A percentile compares a stretch with the other conserved stretches of the same genome.
Evolutionary conservation across 2,329 filamentous ascomycete genomes (phyloP).

Genomic region (Scedosporium minutisporum): DNA sequence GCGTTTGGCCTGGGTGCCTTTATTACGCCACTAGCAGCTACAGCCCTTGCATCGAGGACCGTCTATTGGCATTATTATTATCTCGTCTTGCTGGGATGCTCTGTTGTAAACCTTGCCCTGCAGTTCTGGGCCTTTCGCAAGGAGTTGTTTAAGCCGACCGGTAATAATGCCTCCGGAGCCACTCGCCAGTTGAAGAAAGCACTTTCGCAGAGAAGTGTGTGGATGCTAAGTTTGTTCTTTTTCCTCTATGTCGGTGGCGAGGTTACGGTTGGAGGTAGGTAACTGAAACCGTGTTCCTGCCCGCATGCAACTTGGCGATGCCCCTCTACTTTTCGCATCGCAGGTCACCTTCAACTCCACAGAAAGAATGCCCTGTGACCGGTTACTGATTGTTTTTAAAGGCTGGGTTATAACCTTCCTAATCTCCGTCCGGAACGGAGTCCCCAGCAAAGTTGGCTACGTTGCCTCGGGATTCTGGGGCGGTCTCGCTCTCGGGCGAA

Average conservation of each 20-base stretch:
- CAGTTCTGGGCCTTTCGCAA: slow-evolving; percentile 59
- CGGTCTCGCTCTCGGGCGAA: slow-evolving; percentile 68
- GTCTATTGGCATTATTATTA: slow-evolving; percentile 65
- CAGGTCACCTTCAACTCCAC: neutral
- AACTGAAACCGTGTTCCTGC: slow-evolving; percentile 21
- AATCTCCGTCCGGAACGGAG: slow-evolving; percentile 60
- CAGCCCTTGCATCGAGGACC: slow-evolving; percentile 51
- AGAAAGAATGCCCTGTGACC: neutral
- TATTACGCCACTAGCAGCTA: slow-evolving; percentile 64
- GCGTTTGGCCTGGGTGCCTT: slow-evolving; percentile 58
- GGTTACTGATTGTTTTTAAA: slow-evolving; percentile 38
- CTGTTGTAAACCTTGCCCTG: slow-evolving; percentile 45
- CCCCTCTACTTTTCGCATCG: slow-evolving; percentile 62
- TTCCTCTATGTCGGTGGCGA: slow-evolving; percentile 38
- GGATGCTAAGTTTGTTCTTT: slow-evolving; percentile 33
- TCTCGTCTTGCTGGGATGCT: slow-evolving; percentile 51
- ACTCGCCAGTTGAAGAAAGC: slow-evolving; percentile 14
- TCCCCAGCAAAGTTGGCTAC: slow-evolving; percentile 65
- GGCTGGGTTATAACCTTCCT: slow-evolving; percentile 85
- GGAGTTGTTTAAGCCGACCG: slow-evolving; percentile 30
- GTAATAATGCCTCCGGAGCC: slow-evolving; percentile 7
- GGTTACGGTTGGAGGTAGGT: slow-evolving; percentile 65
- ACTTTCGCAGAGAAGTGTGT: slow-evolving; percentile 1
- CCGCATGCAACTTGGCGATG: slow-evolving; percentile 66
- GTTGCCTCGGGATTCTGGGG: slow-evolving; percentile 65